phyloP scores from a whole-genome alignment of 2,329 filamentous ascomycete genomes.

The Colletotrichum sp. region DNA sequence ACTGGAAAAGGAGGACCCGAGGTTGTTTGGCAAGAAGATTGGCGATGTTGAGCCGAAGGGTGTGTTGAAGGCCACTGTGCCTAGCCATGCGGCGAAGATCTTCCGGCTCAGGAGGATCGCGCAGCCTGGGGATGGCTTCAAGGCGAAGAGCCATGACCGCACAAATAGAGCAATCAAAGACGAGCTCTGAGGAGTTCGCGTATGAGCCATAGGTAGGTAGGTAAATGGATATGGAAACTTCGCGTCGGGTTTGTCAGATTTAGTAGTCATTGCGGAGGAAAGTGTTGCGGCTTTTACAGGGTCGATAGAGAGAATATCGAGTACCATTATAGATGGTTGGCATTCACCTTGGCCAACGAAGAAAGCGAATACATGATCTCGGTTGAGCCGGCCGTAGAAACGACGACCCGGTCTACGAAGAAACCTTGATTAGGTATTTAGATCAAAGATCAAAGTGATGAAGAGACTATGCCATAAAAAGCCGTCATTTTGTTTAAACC shows the following conservation, averaged over 20 bases:
- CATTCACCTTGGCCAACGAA: background rate
- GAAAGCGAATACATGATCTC: background rate
- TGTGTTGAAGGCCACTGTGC: slow-evolving; percentile 11
- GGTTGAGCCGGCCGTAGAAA: background rate
- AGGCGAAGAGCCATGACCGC: slow-evolving; percentile 22
- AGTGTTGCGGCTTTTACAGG: background rate
- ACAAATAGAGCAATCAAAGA: slow-evolving; percentile 22
- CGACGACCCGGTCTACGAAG: background rate
- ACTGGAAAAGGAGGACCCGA: slow-evolving; percentile 21
- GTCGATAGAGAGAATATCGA: background rate
- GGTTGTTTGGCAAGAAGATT: slow-evolving; percentile 24
- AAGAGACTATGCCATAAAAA: background rate
- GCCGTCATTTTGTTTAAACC: background rate
- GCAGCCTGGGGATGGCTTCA: slow-evolving; percentile 22
- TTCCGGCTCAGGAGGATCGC: slow-evolving; percentile 23
- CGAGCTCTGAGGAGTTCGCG: background rate
- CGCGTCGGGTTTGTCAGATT: background rate
- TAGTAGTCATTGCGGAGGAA: background rate
- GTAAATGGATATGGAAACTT: background rate
- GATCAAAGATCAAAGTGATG: background rate
- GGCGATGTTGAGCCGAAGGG: slow-evolving; percentile 20
- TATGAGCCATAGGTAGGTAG: background rate
- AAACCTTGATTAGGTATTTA: background rate
- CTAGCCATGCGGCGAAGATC: slow-evolving; percentile 22
- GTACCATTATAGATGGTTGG: background rate